Evolutionary conservation across 495 filamentous ascomycete species (phyloP), one percentile per base, ranked within the genome.

Genomic region (Neurospora intermedia): DNA sequence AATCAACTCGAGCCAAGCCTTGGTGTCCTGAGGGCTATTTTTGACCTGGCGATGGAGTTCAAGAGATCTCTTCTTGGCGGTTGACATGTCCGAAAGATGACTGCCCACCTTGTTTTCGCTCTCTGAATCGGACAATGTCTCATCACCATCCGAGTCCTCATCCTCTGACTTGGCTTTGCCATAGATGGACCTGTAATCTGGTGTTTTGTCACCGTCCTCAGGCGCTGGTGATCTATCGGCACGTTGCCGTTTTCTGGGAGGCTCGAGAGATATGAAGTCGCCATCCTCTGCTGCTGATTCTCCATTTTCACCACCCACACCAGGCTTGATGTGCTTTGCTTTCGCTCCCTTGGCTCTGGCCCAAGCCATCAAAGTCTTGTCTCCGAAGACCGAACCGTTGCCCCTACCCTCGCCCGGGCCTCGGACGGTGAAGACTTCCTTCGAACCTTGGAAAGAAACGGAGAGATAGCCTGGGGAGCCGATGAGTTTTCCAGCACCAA

Each of bases 1-100:
- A 69, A 97, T 90, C 6, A 97, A 85, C 45, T 85, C 82, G 1
- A 97, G 81, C 95, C 96, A 98, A 42, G 88, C 84, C 40, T 86
- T 81, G 41, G 92, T 82, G 76, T 96, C 88, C n/a, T 80, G 73
- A 4, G 93, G 94, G 59, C 88, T 77, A 23, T 88, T 78, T 54
- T 91, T 88, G 27, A 93, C 86, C 23, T 78, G 84, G 23, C 85
- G 85, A 5, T 83, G 85, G 45, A 97, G 80, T 69, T 89, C 84
- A 4, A 89, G 82, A 71, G 89, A 89, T 46, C 78, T 84, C 69
- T 84, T 77, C 70, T 82, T 86, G 39, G 80, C 48, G 39, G 48
- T 87, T 81, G 73, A 81, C 77, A 43, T 83, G 78, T 71, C 79
- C 23, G 70, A 78, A 39, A 66, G 54, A 31, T 66, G 54, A 18